Conservation (phyloP, 2,329 filamentous ascomycete species). For the Leptographium lundbergii region DNA sequence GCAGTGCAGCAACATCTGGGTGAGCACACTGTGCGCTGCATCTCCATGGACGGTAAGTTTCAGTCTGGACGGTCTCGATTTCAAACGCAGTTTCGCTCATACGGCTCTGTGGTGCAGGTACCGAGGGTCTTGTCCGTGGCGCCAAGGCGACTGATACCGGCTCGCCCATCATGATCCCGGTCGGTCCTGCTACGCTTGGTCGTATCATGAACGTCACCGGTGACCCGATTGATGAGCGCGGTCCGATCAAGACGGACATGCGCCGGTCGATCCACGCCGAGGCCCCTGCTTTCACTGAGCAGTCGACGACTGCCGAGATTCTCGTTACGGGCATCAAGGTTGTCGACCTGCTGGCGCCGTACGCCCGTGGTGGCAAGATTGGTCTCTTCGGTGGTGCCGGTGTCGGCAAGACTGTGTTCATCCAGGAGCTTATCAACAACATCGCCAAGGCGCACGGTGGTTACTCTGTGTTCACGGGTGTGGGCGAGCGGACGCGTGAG, state of each 20-base stretch:
- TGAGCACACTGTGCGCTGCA: conserved; percentile 97
- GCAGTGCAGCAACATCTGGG: conserved; percentile 82
- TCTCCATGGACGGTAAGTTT: conserved; percentile 97
- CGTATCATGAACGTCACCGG: conserved; percentile 99
- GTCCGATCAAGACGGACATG: conserved; percentile 90
- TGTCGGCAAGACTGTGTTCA: conserved; percentile 99
- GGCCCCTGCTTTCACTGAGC: conserved; percentile 81
- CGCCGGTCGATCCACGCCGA: conserved; percentile 86
- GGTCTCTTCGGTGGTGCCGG: conserved; percentile 99
- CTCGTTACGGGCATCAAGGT: conserved; percentile 99
- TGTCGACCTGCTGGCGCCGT: conserved; percentile 95
- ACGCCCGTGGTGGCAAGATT: conserved; percentile 99
- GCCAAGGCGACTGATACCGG: conserved; percentile 77
- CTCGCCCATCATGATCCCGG: conserved; percentile 88
- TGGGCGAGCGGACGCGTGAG: conserved; percentile 99
- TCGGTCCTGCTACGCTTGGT: conserved; percentile 84
- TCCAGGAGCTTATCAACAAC: conserved; percentile 99
- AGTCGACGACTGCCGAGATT: conserved; percentile 93
- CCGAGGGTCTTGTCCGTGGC: conserved; percentile 97
- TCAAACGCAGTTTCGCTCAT: not conserved
- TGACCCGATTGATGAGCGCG: conserved; percentile 99
- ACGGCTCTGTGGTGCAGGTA: conserved; percentile 47
- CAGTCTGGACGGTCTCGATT: not conserved
- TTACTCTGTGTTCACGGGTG: conserved; percentile 99
- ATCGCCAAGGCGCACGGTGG: conserved; percentile 99